phyloP scores from a whole-genome alignment of 2,329 filamentous ascomycete genomes.

The Elsinoe fawcettii region DNA sequence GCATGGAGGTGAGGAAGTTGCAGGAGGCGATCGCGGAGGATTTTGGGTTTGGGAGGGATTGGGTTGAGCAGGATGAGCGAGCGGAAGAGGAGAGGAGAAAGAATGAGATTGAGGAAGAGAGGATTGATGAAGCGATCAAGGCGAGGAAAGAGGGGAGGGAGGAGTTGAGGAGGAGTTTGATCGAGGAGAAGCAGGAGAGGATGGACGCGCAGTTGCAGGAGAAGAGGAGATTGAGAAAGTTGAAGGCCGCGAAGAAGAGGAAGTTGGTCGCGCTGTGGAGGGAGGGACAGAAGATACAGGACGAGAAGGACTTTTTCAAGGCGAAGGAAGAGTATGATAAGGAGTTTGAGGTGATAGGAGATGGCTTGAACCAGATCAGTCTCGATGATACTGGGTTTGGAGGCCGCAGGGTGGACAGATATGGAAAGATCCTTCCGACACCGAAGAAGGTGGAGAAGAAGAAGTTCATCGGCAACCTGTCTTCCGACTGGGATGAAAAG shows the following conservation, averaged over 20 bases:
- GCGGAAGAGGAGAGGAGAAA: background rate
- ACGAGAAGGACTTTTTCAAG: background rate
- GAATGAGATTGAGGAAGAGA: background rate
- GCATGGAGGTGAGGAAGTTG: background rate
- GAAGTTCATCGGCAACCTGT: conserved; percentile 26
- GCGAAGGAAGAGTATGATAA: background rate
- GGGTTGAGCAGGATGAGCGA: background rate
- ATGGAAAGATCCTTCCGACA: background rate
- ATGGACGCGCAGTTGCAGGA: background rate
- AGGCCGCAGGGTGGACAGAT: background rate
- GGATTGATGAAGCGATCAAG: background rate
- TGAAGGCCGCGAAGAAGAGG: conserved; percentile 12
- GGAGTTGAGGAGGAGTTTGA: background rate
- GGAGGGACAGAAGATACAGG: background rate
- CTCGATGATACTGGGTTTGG: background rate
- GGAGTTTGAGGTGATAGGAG: background rate
- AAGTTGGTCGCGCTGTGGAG: background rate
- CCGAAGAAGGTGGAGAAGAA: conserved; percentile 6
- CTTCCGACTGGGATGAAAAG: conserved; percentile 33
- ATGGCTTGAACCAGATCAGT: background rate
- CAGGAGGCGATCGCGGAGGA: background rate
- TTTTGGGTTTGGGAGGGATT: background rate
- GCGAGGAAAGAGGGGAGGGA: background rate
- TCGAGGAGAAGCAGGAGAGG: background rate
- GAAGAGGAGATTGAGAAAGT: background rate